Evolutionary conservation across 768 basidiomycete genomes (phyloP).

Genomic region (Nevesoporus exiguus): DNA sequence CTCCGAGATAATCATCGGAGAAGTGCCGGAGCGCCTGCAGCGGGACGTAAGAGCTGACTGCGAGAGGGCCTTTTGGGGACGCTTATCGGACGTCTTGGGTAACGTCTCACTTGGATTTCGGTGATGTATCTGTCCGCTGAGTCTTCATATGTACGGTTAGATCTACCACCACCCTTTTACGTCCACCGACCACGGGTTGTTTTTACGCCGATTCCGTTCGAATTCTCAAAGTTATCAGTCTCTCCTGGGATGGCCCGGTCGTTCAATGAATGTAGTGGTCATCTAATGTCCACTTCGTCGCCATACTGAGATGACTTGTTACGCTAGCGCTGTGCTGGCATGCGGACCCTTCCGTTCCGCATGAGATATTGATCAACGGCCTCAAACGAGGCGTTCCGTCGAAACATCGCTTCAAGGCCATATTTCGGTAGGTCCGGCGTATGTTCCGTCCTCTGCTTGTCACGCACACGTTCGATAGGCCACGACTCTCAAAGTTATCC

Average conservation of each 20-base stretch:
- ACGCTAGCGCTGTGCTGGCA: constrained; percentile 67
- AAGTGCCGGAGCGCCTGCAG: constrained; percentile 45
- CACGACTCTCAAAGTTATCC: constrained; percentile 50
- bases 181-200: constrained; percentile 48
- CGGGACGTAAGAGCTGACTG: constrained; percentile 55
- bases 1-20: constrained; percentile 65
- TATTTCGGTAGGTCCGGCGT: constrained; percentile 50
- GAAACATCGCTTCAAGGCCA: constrained; percentile 60
- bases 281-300: neutral
- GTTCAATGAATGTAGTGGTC: constrained; percentile 64
- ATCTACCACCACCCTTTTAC: constrained; percentile 45
- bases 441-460: neutral
- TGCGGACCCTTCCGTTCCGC: constrained; percentile 41
- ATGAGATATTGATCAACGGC: constrained; percentile 76
- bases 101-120: neutral
- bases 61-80: constrained; percentile 58
- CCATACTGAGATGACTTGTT: neutral
- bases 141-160: too few species aligned
- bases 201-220: constrained; percentile 61
- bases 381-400: constrained; percentile 73
- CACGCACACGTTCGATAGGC: constrained; percentile 34
- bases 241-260: constrained; percentile 37
- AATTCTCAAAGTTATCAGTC: constrained; percentile 47
- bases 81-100: constrained; percentile 49
- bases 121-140: too few species aligned